Conservation (phyloP, 768 basidiomycete genomes). For the Candolleomyces aberdarensis region DNA sequence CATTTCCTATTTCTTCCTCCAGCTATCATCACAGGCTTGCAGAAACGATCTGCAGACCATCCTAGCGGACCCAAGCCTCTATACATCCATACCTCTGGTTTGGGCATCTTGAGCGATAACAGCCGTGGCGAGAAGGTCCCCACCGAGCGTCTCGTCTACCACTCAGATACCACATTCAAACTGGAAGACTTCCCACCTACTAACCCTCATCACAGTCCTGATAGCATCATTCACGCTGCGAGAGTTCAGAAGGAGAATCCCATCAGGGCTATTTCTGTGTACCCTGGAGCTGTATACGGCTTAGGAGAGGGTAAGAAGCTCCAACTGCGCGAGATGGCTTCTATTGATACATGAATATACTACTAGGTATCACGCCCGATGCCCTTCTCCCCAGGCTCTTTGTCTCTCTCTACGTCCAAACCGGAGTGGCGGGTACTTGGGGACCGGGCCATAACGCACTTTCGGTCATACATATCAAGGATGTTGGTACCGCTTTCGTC, state of each 20-base stretch:
- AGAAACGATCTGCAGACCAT: neutral
- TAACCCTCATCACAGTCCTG: conserved; percentile 20
- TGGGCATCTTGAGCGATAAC: conserved; percentile 37
- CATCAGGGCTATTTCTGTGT: conserved; percentile 42
- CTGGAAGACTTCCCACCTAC: conserved; percentile 21
- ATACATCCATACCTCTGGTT: conserved; percentile 43
- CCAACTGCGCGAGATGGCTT: neutral
- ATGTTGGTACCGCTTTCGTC: conserved; percentile 31
- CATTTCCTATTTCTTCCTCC: neutral
- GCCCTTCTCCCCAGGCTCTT: neutral
- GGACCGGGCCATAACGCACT: conserved; percentile 36
- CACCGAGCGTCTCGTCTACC: conserved; percentile 23
- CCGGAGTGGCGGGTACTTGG: conserved; percentile 40
- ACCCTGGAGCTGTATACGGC: conserved; percentile 42
- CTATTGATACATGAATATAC: neutral
- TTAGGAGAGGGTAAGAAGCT: conserved; percentile 30
- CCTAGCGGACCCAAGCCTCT: conserved; percentile 32
- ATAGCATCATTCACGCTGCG: conserved; percentile 35
- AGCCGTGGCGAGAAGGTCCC: conserved; percentile 35
- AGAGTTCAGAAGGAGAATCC: conserved; percentile 36
- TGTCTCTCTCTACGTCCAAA: conserved; percentile 19
- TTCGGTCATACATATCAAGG: conserved; percentile 39
- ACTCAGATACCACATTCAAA: conserved; percentile 36
- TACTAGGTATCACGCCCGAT: neutral
- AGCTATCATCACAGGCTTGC: neutral